These are phyloP conservation scores for Mycena capillaripes DNA, from an alignment of 768 basidiomycete genomes.

Conservation along the genomic window DNA sequence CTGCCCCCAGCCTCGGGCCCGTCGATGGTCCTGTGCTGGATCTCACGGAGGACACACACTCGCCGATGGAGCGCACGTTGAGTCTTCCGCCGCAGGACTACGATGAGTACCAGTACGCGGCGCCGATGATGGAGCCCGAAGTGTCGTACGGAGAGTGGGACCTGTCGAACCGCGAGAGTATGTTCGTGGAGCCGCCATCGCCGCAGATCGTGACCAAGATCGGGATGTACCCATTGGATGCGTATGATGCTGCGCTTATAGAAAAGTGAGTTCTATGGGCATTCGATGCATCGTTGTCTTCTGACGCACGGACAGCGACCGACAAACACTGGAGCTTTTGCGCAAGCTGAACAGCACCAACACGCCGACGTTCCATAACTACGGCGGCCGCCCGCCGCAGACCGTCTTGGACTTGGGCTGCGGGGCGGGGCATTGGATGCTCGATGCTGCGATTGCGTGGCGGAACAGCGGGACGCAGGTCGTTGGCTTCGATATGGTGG, in stretches of 20 bases:
- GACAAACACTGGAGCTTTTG: constrained; percentile 53
- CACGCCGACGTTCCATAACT: constrained; percentile 42
- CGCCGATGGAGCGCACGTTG: constrained; percentile 1
- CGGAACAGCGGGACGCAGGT: constrained; percentile 55
- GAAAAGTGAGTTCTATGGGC: constrained; percentile 30
- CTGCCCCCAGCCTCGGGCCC: neutral
- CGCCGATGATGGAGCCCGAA: neutral
- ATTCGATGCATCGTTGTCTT: neutral
- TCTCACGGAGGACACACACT: neutral
- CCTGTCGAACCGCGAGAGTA: neutral
- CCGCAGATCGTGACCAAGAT: constrained; percentile 33
- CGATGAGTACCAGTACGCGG: neutral
- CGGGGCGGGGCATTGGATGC: constrained; percentile 65
- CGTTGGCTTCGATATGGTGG: constrained; percentile 46
- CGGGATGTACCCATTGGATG: constrained; percentile 41
- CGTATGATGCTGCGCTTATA: constrained; percentile 39
- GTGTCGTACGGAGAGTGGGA: neutral
- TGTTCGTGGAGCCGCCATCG: neutral
- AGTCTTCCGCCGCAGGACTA: neutral
- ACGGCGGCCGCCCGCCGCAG: constrained; percentile 47
- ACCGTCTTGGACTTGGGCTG: constrained; percentile 70
- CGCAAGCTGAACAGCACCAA: constrained; percentile 52
- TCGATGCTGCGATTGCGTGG: constrained; percentile 64
- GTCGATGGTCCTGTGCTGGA: neutral
- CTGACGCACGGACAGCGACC: constrained; percentile 52